phyloP scores from a whole-genome alignment of 345 rosid genomes.

The Eucalyptus marginata region DNA sequence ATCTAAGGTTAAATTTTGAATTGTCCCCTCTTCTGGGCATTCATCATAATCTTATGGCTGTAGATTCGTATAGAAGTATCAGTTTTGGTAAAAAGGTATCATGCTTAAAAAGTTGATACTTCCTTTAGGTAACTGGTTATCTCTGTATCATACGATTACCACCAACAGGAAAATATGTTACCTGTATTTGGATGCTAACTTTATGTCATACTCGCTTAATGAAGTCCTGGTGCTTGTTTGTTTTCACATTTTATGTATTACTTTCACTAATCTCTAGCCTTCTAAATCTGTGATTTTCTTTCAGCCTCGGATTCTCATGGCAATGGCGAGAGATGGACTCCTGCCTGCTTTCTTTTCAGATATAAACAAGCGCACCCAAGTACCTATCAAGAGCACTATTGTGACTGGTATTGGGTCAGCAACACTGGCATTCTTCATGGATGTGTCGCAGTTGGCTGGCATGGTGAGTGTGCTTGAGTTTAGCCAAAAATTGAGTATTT shows the following conservation, averaged over 20 bases:
- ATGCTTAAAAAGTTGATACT: neutral
- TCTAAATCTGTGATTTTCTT: neutral
- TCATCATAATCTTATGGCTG: neutral
- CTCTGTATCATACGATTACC: neutral
- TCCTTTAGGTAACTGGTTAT: neutral
- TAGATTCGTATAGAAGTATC: neutral
- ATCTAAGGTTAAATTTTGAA: neutral
- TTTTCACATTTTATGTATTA: neutral
- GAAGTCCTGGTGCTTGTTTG: neutral
- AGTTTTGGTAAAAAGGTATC: neutral
- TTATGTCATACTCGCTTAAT: neutral
- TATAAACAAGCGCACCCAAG: conserved; percentile 51
- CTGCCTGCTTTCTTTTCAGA: conserved; percentile 79
- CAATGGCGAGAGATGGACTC: conserved; percentile 93
- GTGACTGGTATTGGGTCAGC: conserved; percentile 68
- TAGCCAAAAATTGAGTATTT: neutral
- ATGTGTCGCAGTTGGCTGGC: conserved; percentile 79
- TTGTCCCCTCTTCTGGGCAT: neutral
- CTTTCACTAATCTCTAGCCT: neutral
- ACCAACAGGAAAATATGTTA: neutral
- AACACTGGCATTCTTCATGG: conserved; percentile 63
- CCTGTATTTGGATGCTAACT: neutral
- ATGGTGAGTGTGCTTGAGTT: conserved; percentile 36
- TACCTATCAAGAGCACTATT: conserved; percentile 74
- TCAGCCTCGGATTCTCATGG: conserved; percentile 91